A percentile compares a stretch with the other conserved stretches of the same genome.
These are phyloP conservation scores for Haplographium delicatum DNA, from an alignment of 495 filamentous ascomycete genomes.

Conservation along the genomic window DNA sequence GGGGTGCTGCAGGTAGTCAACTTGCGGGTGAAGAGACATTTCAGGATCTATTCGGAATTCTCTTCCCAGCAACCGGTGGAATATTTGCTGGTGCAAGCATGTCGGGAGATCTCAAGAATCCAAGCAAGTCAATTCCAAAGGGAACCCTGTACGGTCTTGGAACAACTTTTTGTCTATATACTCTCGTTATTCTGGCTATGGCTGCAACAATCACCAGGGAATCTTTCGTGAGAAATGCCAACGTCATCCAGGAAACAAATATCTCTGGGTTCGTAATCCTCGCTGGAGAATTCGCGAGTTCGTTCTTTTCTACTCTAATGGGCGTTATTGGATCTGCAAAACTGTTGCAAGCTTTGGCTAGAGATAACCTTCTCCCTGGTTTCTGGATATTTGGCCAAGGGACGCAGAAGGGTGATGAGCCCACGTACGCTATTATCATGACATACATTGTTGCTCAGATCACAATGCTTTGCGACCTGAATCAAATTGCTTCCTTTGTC, in stretches of 20 bases:
- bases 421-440: conserved; percentile 68
- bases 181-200: conserved; percentile 74
- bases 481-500: conserved; percentile 81
- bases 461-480: conserved; percentile 79
- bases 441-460: conserved; percentile 73
- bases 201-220: conserved; percentile 69
- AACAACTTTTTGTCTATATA: conserved; percentile 71
- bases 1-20: conserved; percentile 62
- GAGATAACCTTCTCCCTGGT: conserved; percentile 75
- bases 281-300: conserved; percentile 74
- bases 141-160: conserved; percentile 74
- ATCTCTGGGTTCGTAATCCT: conserved; percentile 67
- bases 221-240: conserved; percentile 69
- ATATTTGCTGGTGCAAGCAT: conserved; percentile 78
- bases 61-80: conserved; percentile 75
- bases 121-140: conserved; percentile 77
- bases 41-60: conserved; percentile 78
- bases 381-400: conserved; percentile 71
- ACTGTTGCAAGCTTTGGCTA: conserved; percentile 75
- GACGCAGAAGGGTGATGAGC: conserved; percentile 69
- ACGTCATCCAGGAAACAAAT: conserved; percentile 76
- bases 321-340: conserved; percentile 86
- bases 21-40: conserved; percentile 64
- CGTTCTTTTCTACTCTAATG: conserved; percentile 83
- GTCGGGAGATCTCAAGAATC: conserved; percentile 80